phyloP scores from a whole-genome alignment of 352 stramenopile genomes.

The Globisporangium viniferum region DNA sequence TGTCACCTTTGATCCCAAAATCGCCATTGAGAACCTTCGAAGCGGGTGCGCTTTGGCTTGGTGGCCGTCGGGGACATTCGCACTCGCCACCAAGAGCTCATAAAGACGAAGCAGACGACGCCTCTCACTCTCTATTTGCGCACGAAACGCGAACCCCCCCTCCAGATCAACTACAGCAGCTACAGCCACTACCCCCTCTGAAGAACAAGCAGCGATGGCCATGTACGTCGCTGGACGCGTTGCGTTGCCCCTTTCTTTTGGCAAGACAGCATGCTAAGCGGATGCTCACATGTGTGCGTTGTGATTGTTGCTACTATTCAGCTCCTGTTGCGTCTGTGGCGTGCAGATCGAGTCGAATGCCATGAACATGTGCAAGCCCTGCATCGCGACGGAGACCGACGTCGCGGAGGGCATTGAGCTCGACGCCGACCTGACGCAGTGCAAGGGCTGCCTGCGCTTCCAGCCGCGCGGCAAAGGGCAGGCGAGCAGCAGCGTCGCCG shows the following conservation, averaged over 20 bases:
- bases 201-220: constrained; percentile 15
- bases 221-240: constrained; percentile 14
- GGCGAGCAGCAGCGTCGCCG: constrained; percentile 26
- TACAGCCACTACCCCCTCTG: not conserved
- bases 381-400: constrained; percentile 65
- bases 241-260: not conserved
- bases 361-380: constrained; percentile 77
- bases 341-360: constrained; percentile 69
- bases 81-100: too few species aligned
- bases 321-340: constrained; percentile 61
- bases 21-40: too few species aligned
- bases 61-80: too few species aligned
- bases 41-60: too few species aligned
- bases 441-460: constrained; percentile 64
- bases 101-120: too few species aligned
- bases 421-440: constrained; percentile 31
- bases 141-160: too few species aligned
- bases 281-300: not conserved
- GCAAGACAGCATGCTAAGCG: not conserved
- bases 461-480: constrained; percentile 46
- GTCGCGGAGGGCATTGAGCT: constrained; percentile 65
- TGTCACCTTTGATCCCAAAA: too few species aligned
- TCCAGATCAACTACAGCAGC: not conserved
- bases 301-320: not conserved
- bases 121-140: too few species aligned